These are phyloP conservation scores for Cryptosporidium bovis DNA, from an alignment of 169 alveolate species.

Conservation along the genomic window DNA sequence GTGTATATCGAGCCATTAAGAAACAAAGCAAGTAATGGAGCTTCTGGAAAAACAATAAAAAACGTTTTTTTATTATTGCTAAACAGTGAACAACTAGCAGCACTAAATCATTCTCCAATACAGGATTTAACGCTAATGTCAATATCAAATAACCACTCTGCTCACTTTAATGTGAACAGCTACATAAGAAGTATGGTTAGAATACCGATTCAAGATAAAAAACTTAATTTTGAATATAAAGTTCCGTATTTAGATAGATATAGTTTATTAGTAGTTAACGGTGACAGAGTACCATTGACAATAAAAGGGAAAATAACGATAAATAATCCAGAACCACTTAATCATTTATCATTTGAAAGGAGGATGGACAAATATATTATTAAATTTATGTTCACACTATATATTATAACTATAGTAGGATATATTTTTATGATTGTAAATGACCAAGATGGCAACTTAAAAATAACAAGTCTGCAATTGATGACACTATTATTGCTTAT, in stretches of 20 bases:
- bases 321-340: slow-evolving; percentile 51
- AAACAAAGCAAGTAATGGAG: neutral
- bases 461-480: slow-evolving; percentile 14
- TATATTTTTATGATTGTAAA: slow-evolving; percentile 13
- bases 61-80: slow-evolving; percentile 28
- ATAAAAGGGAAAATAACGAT: slow-evolving; percentile 31
- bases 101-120: slow-evolving; percentile 58
- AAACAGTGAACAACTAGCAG: slow-evolving; percentile 55
- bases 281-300: slow-evolving; percentile 47
- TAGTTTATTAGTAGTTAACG: slow-evolving; percentile 64
- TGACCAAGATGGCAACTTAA: neutral
- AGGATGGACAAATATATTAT: slow-evolving; percentile 44
- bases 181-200: slow-evolving; percentile 56
- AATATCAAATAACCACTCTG: slow-evolving; percentile 17
- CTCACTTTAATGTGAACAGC: slow-evolving; percentile 34
- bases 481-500: slow-evolving; percentile 12
- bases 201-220: slow-evolving; percentile 25
- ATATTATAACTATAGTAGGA: slow-evolving; percentile 17
- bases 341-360: slow-evolving; percentile 63
- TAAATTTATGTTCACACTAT: slow-evolving; percentile 35
- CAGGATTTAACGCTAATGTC: slow-evolving; percentile 59
- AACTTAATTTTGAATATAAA: slow-evolving; percentile 10
- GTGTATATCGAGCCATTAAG: neutral
- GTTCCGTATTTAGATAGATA: slow-evolving; percentile 44
- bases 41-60: neutral